These are phyloP conservation scores for Parietaria judaica DNA, from an alignment of 306 rosid genomes.

Conservation along the genomic window DNA sequence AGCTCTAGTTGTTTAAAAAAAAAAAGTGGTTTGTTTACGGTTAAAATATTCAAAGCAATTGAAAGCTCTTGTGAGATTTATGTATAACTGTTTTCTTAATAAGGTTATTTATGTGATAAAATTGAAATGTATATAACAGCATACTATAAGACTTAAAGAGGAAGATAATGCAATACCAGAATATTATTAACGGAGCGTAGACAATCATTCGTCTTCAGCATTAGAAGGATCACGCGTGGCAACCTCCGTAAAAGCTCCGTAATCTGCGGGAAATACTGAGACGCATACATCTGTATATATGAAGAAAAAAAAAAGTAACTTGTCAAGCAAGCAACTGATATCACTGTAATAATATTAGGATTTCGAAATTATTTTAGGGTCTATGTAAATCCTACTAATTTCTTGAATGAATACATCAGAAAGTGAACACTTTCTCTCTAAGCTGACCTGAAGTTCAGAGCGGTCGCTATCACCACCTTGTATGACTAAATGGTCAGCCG, in stretches of 20 bases:
- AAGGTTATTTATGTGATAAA: background rate
- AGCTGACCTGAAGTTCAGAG: slow-evolving; percentile 84
- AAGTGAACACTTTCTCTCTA: too few relatives aligned
- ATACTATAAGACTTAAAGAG: slow-evolving; percentile 3
- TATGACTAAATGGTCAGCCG: slow-evolving; percentile 85
- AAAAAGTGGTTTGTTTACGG: too few relatives aligned
- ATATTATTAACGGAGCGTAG: slow-evolving; percentile 76
- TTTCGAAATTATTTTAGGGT: too few relatives aligned
- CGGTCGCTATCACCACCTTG: slow-evolving; percentile 58
- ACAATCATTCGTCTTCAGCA: slow-evolving; percentile 98
- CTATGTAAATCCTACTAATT: too few relatives aligned
- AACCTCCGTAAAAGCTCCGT: slow-evolving; percentile 88
- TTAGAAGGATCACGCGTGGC: slow-evolving; percentile 83
- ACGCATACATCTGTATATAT: slow-evolving; percentile 84
- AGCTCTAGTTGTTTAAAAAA: too few relatives aligned
- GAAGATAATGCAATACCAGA: slow-evolving; percentile 48
- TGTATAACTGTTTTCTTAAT: too few relatives aligned
- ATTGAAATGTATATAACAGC: background rate
- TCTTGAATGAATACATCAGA: background rate
- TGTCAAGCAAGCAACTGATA: slow-evolving; percentile 2
- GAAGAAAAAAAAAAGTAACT: slow-evolving; percentile 17
- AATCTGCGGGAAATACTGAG: slow-evolving; percentile 79
- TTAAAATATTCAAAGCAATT: background rate
- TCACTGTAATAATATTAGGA: background rate
- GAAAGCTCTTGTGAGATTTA: background rate